Percentiles rank a stretch among this genome's conserved stretches.
phyloP scores from a whole-genome alignment of 1,284 basidiomycete genomes.

The Leccinum pachyderme region DNA sequence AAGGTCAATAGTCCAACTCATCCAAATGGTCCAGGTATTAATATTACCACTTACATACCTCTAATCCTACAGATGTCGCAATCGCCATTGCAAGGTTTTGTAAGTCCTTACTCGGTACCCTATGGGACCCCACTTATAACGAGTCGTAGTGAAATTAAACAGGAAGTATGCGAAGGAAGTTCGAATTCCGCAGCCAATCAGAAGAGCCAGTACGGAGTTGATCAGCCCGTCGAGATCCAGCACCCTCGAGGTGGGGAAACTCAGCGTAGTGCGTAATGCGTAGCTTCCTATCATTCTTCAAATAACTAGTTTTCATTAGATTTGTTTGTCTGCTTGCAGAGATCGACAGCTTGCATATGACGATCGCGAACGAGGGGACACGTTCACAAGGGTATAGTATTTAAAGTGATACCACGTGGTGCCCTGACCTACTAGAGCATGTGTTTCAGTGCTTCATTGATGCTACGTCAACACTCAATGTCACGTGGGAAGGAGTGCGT shows the following conservation, averaged over 20 bases:
- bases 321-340: conserved; percentile 31
- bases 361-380: conserved; percentile 9
- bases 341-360: background rate
- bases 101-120: conserved; percentile 4
- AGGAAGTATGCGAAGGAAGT: background rate
- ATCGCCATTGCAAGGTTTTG: conserved; percentile 5
- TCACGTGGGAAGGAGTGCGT: conserved; percentile 25
- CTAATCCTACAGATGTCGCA: conserved; percentile 9
- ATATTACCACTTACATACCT: background rate
- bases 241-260: conserved; percentile 7
- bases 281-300: background rate
- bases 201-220: conserved; percentile 7
- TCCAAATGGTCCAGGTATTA: background rate
- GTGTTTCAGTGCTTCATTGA: conserved; percentile 26
- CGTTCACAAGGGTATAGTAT: conserved; percentile 27
- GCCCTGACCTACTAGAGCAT: background rate
- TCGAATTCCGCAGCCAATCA: background rate
- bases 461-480: conserved; percentile 9
- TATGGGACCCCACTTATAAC: background rate
- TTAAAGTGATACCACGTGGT: background rate
- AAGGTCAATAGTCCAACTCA: conserved; percentile 1
- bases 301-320: conserved; percentile 9
- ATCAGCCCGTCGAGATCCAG: conserved; percentile 2
- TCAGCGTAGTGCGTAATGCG: conserved; percentile 18
- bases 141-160: conserved; percentile 12